A percentile compares a stretch with the other conserved stretches of the same genome.
Conservation (phyloP, 805 yeast genomes). For the Metschnikowia lunata region DNA sequence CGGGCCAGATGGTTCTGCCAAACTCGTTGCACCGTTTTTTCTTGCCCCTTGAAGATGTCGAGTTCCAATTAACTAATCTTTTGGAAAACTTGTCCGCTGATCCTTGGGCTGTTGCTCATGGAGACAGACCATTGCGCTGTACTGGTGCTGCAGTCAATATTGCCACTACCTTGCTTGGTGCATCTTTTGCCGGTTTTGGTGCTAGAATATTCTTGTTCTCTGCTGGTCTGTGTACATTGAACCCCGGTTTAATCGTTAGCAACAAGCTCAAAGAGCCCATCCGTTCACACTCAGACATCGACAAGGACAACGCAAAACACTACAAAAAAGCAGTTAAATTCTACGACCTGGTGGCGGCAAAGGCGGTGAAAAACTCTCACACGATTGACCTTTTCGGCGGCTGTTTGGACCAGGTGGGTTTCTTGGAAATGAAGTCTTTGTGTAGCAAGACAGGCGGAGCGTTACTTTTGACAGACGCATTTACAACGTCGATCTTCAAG, state of each 20-base stretch:
- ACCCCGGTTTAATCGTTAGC: constrained; percentile 92
- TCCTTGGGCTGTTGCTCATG: constrained; percentile 85
- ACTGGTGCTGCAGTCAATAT: constrained; percentile 90
- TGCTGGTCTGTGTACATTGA: constrained; percentile 92
- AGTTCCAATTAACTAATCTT: constrained; percentile 73
- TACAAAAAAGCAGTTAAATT: constrained; percentile 80
- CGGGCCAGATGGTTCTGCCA: constrained; percentile 23
- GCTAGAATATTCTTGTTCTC: constrained; percentile 87
- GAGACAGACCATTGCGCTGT: constrained; percentile 81
- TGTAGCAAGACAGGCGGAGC: constrained; percentile 89
- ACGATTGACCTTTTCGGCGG: constrained; percentile 91
- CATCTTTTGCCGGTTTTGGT: constrained; percentile 78
- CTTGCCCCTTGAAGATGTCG: constrained; percentile 71
- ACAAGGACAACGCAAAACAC: constrained; percentile 82
- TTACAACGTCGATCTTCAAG: constrained; percentile 90
- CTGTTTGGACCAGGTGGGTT: constrained; percentile 93
- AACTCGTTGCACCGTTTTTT: constrained; percentile 56
- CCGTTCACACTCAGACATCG: constrained; percentile 95
- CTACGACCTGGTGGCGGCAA: constrained; percentile 69
- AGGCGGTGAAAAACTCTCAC: constrained; percentile 68
- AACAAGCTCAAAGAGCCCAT: constrained; percentile 91
- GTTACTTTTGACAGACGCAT: constrained; percentile 82
- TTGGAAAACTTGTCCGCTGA: constrained; percentile 75
- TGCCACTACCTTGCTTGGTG: constrained; percentile 77
- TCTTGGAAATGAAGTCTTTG: constrained; percentile 86